phyloP scores from a whole-genome alignment of 2,329 filamentous ascomycete species.

The Trichophyton simii region DNA sequence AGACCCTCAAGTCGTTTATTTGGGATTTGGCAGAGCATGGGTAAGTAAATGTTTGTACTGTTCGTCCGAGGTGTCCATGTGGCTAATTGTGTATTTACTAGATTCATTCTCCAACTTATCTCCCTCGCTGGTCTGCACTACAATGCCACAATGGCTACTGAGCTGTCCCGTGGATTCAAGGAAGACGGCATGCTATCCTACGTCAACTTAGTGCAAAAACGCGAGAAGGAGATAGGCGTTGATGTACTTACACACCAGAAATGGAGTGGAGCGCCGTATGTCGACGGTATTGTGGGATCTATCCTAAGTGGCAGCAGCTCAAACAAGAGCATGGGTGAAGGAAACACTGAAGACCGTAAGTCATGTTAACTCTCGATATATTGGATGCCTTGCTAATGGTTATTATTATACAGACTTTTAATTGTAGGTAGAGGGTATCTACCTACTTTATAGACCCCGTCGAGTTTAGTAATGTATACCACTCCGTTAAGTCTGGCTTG shows the following conservation, averaged over 20 bases:
- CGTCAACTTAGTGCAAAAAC: constrained; percentile 78
- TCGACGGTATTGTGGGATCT: constrained; percentile 78
- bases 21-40: constrained; percentile 92
- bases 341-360: constrained; percentile 61
- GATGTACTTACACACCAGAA: constrained; percentile 95
- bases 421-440: neutral
- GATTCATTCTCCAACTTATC: constrained; percentile 53
- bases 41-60: constrained; percentile 44
- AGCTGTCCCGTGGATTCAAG: constrained; percentile 73
- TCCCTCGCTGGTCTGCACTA: constrained; percentile 52
- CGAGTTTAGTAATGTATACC: neutral
- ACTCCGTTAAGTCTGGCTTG: neutral
- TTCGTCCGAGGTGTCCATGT: neutral
- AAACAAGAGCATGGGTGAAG: constrained; percentile 87
- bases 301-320: constrained; percentile 86
- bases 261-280: constrained; percentile 56
- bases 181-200: constrained; percentile 93
- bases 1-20: constrained; percentile 76
- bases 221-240: constrained; percentile 80
- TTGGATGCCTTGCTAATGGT: neutral
- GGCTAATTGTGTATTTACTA: constrained; percentile 13
- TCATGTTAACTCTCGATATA: neutral
- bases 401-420: neutral
- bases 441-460: neutral
- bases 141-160: constrained; percentile 52